Conservation (phyloP, 2,329 filamentous ascomycete species). For the Daldinia sp. region DNA sequence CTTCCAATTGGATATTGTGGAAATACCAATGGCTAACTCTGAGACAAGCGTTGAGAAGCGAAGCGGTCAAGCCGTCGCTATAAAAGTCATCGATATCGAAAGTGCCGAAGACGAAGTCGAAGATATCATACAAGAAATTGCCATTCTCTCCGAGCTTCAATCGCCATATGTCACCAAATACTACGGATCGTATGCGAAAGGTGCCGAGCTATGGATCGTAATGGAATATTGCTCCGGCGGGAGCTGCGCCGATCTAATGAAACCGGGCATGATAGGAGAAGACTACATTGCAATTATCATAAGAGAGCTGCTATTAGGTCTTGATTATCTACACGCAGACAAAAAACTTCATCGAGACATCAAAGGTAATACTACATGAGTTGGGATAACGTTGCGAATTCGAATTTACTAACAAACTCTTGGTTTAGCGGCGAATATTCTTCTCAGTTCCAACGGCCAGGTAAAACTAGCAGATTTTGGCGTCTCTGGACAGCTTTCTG, state of each 20-base stretch:
- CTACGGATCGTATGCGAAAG: constrained; percentile 95
- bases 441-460: constrained; percentile 90
- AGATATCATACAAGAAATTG: constrained; percentile 99
- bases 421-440: constrained; percentile 83
- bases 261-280: constrained; percentile 89
- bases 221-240: constrained; percentile 99
- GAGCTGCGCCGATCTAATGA: constrained; percentile 95
- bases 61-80: constrained; percentile 92
- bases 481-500: constrained; percentile 93
- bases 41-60: constrained; percentile 83
- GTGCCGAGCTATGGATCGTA: constrained; percentile 97
- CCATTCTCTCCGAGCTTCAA: constrained; percentile 94
- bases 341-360: constrained; percentile 97
- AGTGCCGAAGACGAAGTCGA: constrained; percentile 99
- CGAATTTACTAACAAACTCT: constrained; percentile 39
- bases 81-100: constrained; percentile 99
- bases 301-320: constrained; percentile 85
- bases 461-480: constrained; percentile 98
- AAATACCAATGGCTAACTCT: constrained; percentile 34
- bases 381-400: neutral
- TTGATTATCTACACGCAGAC: constrained; percentile 94
- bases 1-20: neutral
- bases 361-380: constrained; percentile 69
- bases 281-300: constrained; percentile 98
- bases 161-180: constrained; percentile 98